Percentiles rank a stretch among this genome's conserved stretches.
phyloP scores from a whole-genome alignment of 2,329 filamentous ascomycete species.

The Botryosphaeria agaves region DNA sequence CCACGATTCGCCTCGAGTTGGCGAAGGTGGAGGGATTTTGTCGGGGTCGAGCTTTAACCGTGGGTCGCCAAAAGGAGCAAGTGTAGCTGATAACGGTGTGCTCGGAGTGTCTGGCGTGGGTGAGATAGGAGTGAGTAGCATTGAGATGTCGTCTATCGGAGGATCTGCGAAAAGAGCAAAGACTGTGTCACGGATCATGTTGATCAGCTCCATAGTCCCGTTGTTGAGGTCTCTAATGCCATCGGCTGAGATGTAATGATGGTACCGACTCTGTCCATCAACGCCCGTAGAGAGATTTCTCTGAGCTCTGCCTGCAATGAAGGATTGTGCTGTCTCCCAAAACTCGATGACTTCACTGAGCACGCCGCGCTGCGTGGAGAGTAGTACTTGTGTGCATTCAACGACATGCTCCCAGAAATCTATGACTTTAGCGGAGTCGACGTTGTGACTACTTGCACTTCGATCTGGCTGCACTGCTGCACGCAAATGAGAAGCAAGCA shows the following conservation, averaged over 20 bases:
- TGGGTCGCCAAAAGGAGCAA: constrained; percentile 44
- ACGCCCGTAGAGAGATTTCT: constrained; percentile 62
- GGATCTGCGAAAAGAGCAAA: constrained; percentile 71
- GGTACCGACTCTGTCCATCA: constrained; percentile 61
- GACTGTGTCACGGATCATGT: constrained; percentile 63
- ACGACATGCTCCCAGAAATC: constrained; percentile 89
- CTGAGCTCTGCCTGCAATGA: constrained; percentile 75
- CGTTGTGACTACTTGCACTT: too few species aligned
- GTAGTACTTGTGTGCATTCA: constrained; percentile 51
- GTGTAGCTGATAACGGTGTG: constrained; percentile 35
- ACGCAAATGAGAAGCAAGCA: constrained; percentile 59
- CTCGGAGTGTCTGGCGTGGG: constrained; percentile 51
- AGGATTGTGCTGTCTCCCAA: constrained; percentile 82
- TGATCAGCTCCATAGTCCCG: constrained; percentile 66
- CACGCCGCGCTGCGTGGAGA: constrained; percentile 60
- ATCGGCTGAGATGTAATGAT: constrained; percentile 62
- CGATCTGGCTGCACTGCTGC: too few species aligned
- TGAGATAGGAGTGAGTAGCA: constrained; percentile 67
- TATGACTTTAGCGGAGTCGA: constrained; percentile 67
- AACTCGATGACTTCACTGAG: constrained; percentile 84
- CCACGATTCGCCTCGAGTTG: constrained; percentile 61
- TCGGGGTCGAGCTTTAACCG: constrained; percentile 66
- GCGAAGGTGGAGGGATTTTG: constrained; percentile 62
- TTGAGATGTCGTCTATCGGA: constrained; percentile 78
- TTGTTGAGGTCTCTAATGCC: constrained; percentile 57